Percentiles rank a stretch among this genome's conserved stretches.
These are phyloP conservation scores for Xylaria sp. DNA, from an alignment of 2,329 filamentous ascomycete species.

Conservation along the genomic window DNA sequence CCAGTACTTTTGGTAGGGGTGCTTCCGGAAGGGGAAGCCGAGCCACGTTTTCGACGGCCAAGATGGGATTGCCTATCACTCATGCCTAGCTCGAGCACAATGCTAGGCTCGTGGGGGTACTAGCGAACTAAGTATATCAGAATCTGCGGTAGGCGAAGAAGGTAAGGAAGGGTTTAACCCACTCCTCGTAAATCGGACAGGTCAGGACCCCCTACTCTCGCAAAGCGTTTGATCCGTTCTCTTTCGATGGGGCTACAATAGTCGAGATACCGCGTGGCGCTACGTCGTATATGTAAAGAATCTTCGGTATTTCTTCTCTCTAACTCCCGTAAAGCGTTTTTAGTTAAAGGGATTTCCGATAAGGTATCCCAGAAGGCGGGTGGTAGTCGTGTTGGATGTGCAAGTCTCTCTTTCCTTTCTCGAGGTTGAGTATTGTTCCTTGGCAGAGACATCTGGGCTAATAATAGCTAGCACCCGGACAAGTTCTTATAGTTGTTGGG, in stretches of 20 bases:
- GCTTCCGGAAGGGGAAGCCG: constrained; percentile 14
- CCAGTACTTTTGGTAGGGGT: constrained; percentile 18
- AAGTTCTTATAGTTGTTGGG: neutral
- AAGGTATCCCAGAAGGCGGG: constrained; percentile 39
- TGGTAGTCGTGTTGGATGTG: constrained; percentile 22
- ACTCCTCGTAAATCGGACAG: constrained; percentile 44
- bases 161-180: constrained; percentile 18
- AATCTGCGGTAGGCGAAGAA: constrained; percentile 13
- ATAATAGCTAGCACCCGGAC: neutral
- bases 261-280: neutral
- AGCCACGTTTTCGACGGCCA: constrained; percentile 8
- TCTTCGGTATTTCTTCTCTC: neutral
- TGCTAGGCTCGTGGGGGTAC: constrained; percentile 20
- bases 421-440: neutral
- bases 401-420: neutral
- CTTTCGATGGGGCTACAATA: constrained; percentile 16
- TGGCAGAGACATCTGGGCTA: neutral
- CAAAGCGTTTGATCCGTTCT: constrained; percentile 32
- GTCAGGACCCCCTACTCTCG: constrained; percentile 44
- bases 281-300: constrained; percentile 20
- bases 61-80: neutral
- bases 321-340: constrained; percentile 37
- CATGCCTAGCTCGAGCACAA: neutral
- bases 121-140: constrained; percentile 33
- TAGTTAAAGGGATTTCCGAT: constrained; percentile 37